phyloP scores from a whole-genome alignment of 2,329 filamentous ascomycete genomes.

The Chaetomiaceae sp. region DNA sequence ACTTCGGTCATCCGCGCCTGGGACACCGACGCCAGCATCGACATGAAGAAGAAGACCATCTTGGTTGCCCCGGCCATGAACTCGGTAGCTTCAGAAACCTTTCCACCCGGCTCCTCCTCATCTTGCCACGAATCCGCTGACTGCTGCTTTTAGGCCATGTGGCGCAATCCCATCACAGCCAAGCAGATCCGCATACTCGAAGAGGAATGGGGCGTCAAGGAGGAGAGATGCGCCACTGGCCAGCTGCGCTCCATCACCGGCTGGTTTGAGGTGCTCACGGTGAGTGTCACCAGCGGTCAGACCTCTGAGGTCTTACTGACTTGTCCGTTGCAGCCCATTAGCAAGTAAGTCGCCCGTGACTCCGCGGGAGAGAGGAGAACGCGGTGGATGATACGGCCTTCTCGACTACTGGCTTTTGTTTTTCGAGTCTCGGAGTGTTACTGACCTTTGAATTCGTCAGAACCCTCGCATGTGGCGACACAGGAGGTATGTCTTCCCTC shows the following conservation, averaged over 20 bases:
- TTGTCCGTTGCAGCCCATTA: slow-evolving; percentile 16
- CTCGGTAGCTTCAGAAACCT: slow-evolving; percentile 37
- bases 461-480: slow-evolving; percentile 75
- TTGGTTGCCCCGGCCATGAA: slow-evolving; percentile 67
- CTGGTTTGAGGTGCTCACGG: slow-evolving; percentile 33
- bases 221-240: slow-evolving; percentile 8
- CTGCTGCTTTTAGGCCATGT: slow-evolving; percentile 58
- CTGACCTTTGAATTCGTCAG: slow-evolving; percentile 41
- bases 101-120: not conserved
- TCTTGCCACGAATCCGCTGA: not conserved
- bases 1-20: slow-evolving; percentile 74
- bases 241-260: slow-evolving; percentile 1
- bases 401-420: too few relatives aligned
- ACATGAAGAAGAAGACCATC: slow-evolving; percentile 25
- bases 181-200: slow-evolving; percentile 66
- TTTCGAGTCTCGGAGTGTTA: not conserved
- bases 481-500: slow-evolving; percentile 19
- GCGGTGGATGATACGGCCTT: too few relatives aligned
- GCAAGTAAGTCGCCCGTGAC: slow-evolving; percentile 22
- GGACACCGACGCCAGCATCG: slow-evolving; percentile 54
- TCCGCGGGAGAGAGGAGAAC: too few relatives aligned
- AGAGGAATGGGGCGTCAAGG: slow-evolving; percentile 64
- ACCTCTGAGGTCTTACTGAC: not conserved
- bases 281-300: slow-evolving; percentile 44
- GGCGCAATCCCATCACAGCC: slow-evolving; percentile 74